Base-by-base conservation (phyloP, 2,329 filamentous ascomycete species). In the Pseudocercospora ulei region DNA sequence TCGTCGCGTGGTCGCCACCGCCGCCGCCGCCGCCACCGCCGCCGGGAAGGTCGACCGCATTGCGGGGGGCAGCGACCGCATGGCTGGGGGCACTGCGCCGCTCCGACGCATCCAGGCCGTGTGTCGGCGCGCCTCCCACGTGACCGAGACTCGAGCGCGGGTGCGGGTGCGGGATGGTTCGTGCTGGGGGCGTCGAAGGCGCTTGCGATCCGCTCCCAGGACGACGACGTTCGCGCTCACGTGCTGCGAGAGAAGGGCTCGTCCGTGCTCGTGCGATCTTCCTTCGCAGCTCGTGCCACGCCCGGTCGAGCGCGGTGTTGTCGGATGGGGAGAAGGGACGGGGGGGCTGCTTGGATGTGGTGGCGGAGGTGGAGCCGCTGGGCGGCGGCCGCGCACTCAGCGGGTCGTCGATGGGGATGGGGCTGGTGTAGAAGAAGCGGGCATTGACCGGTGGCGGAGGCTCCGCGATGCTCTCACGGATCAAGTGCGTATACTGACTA, bases 391-490 rank as follows among this genome's bases (percentile, higher is more conserved):
- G 41, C 1, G 60, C 57, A 4, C 59, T 60, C n/a, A 62, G 54
- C 12, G 60, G 60, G 45, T 63, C 60, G 44, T 63, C 60, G 28
- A 63, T 60, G 13, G 59, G 53, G 5, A 62, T 46, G 4, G 54
- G 51, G 5, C 53, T 56, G 25, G 57, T 54, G 37, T 63, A 62
- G 54, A 62, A 62, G 51, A 60, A 63, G 22, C 60, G 52, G 17
- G 56, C 58, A 13, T 51, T 38, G 13, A 60, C 47, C 1, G 59
- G 50, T 5, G 60, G 60, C 18, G 60, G 60, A 8, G 57, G 44
- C 20, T 60, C 55, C 33, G 49, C 43, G 18, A 57, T 51, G 14
- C 67, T 57, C 46, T 67, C 60, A 34, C 65, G 60, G 31, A 66
- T 63, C 52, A 67, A 68, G 44, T 62, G 60, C 30, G 30, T 23